phyloP scores from a whole-genome alignment of 1,139 yeast species.

The Torulaspora globosa region DNA sequence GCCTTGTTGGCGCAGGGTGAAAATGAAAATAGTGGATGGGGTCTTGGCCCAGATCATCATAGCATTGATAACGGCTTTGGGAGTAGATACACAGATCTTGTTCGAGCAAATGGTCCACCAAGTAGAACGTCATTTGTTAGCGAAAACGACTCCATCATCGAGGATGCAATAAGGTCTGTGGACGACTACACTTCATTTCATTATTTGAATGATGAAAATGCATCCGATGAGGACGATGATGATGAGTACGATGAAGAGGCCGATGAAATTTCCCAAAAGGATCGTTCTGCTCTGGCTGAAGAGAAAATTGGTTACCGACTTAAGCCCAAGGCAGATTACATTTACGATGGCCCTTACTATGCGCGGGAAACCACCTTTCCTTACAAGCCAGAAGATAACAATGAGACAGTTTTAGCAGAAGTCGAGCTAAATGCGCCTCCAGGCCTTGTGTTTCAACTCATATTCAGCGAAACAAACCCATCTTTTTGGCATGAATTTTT shows the following conservation, averaged over 20 bases:
- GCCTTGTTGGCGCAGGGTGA: constrained; percentile 17
- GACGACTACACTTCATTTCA: constrained; percentile 37
- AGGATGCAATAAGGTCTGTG: constrained; percentile 40
- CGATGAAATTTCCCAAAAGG: constrained; percentile 33
- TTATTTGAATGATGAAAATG: constrained; percentile 17
- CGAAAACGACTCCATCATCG: constrained; percentile 24
- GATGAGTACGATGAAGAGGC: constrained; percentile 30
- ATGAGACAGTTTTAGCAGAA: constrained; percentile 50
- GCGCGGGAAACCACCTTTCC: constrained; percentile 11
- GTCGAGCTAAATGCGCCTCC: constrained; percentile 69
- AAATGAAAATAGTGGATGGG: constrained; percentile 1
- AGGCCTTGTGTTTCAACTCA: constrained; percentile 62
- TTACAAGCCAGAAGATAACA: constrained; percentile 51
- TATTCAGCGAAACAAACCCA: constrained; percentile 66
- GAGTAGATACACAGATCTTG: constrained; percentile 10
- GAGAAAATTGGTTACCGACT: constrained; percentile 33
- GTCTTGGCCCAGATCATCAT: constrained; percentile 2
- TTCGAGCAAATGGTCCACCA: constrained; percentile 19
- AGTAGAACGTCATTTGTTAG: constrained; percentile 21
- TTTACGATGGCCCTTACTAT: constrained; percentile 38
- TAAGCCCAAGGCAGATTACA: constrained; percentile 37
- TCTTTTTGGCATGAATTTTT: constrained; percentile 50
- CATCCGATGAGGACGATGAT: constrained; percentile 25
- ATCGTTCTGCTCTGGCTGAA: constrained; percentile 27
- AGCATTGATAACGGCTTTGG: constrained; percentile 3